phyloP scores from a whole-genome alignment of 2,329 filamentous ascomycete genomes.

The Purpureocillium takamizusanense region DNA sequence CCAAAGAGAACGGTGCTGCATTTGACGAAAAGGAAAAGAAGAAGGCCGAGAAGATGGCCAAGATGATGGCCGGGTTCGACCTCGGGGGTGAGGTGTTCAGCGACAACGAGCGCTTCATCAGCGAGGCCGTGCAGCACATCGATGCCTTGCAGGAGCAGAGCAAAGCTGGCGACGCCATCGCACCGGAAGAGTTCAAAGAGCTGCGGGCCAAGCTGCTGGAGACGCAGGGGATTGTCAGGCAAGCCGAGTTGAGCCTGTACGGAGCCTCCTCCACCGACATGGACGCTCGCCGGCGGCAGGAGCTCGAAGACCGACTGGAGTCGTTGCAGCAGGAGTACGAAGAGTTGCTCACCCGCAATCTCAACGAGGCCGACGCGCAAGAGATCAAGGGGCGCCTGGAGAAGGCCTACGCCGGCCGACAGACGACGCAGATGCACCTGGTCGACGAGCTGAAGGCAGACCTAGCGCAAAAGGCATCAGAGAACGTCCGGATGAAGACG shows the following conservation, averaged over 20 bases:
- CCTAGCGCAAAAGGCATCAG: conserved; percentile 66
- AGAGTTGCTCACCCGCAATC: conserved; percentile 67
- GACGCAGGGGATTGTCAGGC: conserved; percentile 84
- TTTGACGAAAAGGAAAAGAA: conserved; percentile 97
- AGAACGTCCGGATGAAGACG: conserved; percentile 72
- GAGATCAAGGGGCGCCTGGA: conserved; percentile 76
- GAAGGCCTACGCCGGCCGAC: conserved; percentile 66
- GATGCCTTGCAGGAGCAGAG: conserved; percentile 71
- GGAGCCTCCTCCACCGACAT: conserved; percentile 56
- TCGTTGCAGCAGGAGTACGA: conserved; percentile 77
- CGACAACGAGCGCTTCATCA: conserved; percentile 80
- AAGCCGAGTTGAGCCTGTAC: conserved; percentile 81
- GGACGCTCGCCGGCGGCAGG: conserved; percentile 59
- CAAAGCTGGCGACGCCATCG: conserved; percentile 67
- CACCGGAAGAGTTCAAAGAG: conserved; percentile 70
- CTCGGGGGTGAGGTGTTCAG: conserved; percentile 88
- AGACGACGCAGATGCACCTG: conserved; percentile 63
- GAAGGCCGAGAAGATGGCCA: conserved; percentile 98
- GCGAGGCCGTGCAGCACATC: conserved; percentile 74
- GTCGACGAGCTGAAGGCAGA: conserved; percentile 71
- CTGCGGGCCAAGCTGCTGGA: conserved; percentile 74
- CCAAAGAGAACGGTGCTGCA: conserved; percentile 83
- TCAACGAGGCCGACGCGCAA: conserved; percentile 69
- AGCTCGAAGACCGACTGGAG: conserved; percentile 68
- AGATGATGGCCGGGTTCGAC: conserved; percentile 99